Conservation (phyloP, 1,139 yeast genomes). For the Arxiozyma slooffiae region DNA sequence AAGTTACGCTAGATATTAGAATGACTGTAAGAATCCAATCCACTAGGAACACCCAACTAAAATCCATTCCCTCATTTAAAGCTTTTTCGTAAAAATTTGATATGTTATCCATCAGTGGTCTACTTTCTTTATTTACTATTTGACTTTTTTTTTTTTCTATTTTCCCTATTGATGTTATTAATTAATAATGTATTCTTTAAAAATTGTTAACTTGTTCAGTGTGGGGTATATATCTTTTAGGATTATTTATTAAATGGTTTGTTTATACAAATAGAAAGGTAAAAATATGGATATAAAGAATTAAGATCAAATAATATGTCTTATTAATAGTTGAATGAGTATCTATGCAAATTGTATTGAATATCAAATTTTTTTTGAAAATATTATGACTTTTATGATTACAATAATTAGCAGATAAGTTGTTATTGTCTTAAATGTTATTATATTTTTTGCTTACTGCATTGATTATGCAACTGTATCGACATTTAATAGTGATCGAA, state of each 20-base stretch:
- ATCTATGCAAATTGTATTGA: neutral
- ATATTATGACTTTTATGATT: neutral
- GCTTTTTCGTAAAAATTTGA: slow-evolving; percentile 19
- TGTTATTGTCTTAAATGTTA: no score
- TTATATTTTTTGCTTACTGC: no score
- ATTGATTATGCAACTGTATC: no score
- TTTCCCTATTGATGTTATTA: neutral
- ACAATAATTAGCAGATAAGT: no score
- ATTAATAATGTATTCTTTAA: neutral
- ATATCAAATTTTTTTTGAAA: neutral
- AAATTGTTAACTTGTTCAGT: neutral
- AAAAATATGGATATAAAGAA: neutral
- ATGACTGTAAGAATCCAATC: slow-evolving; percentile 70
- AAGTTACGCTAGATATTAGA: slow-evolving; percentile 53
- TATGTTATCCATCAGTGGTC: slow-evolving; percentile 2
- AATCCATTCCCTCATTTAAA: slow-evolving; percentile 30
- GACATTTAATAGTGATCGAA: no score
- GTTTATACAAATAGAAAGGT: no score
- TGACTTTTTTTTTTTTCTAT: no score
- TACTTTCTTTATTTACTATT: slow-evolving; percentile 8
- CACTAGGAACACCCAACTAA: slow-evolving; percentile 73
- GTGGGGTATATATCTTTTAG: neutral
- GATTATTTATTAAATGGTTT: no score
- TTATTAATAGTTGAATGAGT: no score
- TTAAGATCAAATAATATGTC: neutral